Conservation (phyloP, 2,329 filamentous ascomycete species). For the Botrytis paeoniae region DNA sequence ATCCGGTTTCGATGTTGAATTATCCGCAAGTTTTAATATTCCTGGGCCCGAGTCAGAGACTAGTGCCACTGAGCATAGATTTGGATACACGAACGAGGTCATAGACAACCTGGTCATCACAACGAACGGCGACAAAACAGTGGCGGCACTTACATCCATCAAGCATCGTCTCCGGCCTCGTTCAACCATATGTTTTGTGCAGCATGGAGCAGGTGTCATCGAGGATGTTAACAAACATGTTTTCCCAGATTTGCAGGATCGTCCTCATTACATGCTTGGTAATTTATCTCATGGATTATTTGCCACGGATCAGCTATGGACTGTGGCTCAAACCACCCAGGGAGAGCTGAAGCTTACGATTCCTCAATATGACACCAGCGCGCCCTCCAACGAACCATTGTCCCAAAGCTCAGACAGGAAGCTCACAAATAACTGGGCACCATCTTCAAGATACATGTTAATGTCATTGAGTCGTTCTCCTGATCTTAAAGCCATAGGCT, state of each 20-base stretch:
- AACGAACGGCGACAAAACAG: slow-evolving; percentile 57
- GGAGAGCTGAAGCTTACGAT: slow-evolving; percentile 41
- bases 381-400: background rate
- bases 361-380: slow-evolving; percentile 10
- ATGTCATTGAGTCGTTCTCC: slow-evolving; percentile 61
- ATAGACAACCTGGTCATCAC: slow-evolving; percentile 73
- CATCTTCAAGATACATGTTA: slow-evolving; percentile 56
- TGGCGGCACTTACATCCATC: slow-evolving; percentile 56
- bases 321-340: slow-evolving; percentile 40
- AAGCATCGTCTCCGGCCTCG: slow-evolving; percentile 63
- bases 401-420: slow-evolving; percentile 20
- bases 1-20: slow-evolving; percentile 37
- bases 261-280: slow-evolving; percentile 68
- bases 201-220: slow-evolving; percentile 80
- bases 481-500: slow-evolving; percentile 57
- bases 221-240: slow-evolving; percentile 70
- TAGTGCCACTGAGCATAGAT: slow-evolving; percentile 20
- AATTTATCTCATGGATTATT: slow-evolving; percentile 41
- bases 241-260: slow-evolving; percentile 61
- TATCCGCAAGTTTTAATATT: slow-evolving; percentile 25
- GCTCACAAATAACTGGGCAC: slow-evolving; percentile 40
- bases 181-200: slow-evolving; percentile 72
- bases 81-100: slow-evolving; percentile 33
- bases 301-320: slow-evolving; percentile 41
- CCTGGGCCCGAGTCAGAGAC: slow-evolving; percentile 32